Conservation (phyloP, 1,284 basidiomycete genomes). For the Ceratobasidium sp. region DNA sequence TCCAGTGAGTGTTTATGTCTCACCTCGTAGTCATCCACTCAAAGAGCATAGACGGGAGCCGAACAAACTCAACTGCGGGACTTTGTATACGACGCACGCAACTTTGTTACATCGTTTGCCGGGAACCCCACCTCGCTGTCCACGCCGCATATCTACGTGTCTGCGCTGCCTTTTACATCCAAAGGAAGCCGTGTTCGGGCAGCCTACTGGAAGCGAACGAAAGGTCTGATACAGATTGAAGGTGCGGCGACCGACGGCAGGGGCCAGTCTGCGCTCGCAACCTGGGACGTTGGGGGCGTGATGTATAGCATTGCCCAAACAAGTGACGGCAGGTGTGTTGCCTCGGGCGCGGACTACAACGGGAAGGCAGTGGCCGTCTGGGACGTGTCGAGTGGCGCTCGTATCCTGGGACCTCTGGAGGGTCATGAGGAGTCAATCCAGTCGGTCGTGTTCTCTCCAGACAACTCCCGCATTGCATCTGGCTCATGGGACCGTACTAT, state of each 20-base stretch:
- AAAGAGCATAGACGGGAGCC: neutral
- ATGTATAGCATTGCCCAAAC: neutral
- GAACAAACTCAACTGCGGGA: neutral
- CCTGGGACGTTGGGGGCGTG: neutral
- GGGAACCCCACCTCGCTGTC: neutral
- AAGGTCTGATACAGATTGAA: too few relatives aligned
- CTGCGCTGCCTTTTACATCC: neutral
- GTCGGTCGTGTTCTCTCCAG: too few relatives aligned
- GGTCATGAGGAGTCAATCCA: too few relatives aligned
- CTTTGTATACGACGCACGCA: neutral
- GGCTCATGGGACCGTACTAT: too few relatives aligned
- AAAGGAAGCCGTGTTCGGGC: too few relatives aligned
- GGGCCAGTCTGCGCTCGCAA: too few relatives aligned
- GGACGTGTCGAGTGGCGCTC: neutral
- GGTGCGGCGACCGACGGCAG: too few relatives aligned
- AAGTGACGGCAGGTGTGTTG: neutral
- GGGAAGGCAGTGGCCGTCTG: neutral
- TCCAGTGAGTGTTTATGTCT: neutral
- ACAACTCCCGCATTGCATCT: too few relatives aligned
- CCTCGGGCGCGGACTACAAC: neutral
- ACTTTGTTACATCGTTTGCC: neutral
- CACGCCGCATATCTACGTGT: constrained; percentile 7
- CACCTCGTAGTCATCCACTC: neutral
- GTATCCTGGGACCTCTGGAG: neutral
- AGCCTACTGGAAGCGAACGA: too few relatives aligned